Evolutionary conservation across 148 eudicot genomes (phyloP), one percentile per base, ranked within the genome.

Genomic region (Persicaria maculosa): DNA sequence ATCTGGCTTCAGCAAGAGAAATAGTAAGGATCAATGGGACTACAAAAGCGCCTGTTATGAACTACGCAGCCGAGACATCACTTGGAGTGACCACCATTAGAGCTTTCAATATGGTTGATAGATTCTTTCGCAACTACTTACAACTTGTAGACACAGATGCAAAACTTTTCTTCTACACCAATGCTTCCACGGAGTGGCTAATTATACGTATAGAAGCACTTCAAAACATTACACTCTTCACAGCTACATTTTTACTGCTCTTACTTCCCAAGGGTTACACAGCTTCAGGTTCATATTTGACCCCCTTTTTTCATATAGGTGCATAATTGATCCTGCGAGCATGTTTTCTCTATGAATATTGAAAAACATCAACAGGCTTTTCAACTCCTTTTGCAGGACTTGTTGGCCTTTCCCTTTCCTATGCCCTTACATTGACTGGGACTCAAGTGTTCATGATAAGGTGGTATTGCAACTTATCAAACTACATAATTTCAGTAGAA

Each of bases 361-460:
- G 40, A 59, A 4, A 59, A 59, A 59, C 43, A 59, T 59, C 43
- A 22, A 59, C 11, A 75, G 14, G 44, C 0, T 47, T 48, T 8
- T 43, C 47, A 54, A 75, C 43, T 59, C 50, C 25, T 47, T 46
- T 72, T 57, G 43, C 81, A 91, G 97, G 97, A 44, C 84, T 88
- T 50, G 88, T 91, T 22, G 97, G 97, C 47, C 92, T 91, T 1
- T 91, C 93, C 50, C 91, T 91, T 57, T 89, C 97, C 1, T 89
- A 91, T 79, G 93, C 93, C 7, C 78, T 89, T 61, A 77, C 86
- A 36, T 62, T 86, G 43, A 84, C 89, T 4, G 68, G 73, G 47
- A 79, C 90, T 43, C 90, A 89, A 55, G 86, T 79, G 50, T 89
- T 88, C 77, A 50, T 89, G 73, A 84, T 77, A 17, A 72, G 85